Evolutionary conservation across 768 basidiomycete genomes (phyloP).

Genomic region (Lactarius evosmus): DNA sequence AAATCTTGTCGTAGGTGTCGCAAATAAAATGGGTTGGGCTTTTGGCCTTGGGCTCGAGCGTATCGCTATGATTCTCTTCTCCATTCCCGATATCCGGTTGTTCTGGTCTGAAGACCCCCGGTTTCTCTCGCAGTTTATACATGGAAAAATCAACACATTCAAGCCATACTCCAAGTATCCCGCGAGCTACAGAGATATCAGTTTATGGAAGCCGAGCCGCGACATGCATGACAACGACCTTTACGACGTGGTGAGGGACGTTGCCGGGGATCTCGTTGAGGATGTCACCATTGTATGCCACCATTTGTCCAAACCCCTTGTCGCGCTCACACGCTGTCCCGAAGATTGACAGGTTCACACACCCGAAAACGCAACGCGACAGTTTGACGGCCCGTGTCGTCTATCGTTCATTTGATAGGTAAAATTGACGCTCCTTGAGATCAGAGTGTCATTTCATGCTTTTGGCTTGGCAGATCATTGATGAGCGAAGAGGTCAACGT

Average conservation of each 20-base stretch:
- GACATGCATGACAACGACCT: constrained; percentile 94
- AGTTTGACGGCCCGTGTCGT: constrained; percentile 89
- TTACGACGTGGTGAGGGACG: constrained; percentile 90
- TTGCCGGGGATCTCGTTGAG: constrained; percentile 90
- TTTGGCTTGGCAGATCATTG: constrained; percentile 54
- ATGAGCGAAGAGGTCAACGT: constrained; percentile 86
- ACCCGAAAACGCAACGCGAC: constrained; percentile 78
- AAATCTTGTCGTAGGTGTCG: constrained; percentile 49
- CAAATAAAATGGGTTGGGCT: constrained; percentile 91
- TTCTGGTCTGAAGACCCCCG: constrained; percentile 93
- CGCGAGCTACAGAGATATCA: constrained; percentile 88
- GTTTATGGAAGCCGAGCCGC: constrained; percentile 74
- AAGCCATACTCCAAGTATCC: constrained; percentile 92
- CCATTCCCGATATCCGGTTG: constrained; percentile 94
- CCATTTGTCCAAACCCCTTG: background rate
- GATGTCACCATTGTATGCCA: constrained; percentile 74
- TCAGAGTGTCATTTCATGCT: constrained; percentile 6
- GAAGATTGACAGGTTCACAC: constrained; percentile 87
- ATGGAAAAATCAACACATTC: constrained; percentile 77
- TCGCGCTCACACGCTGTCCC: constrained; percentile 15
- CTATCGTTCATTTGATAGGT: constrained; percentile 97
- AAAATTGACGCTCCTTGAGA: constrained; percentile 21
- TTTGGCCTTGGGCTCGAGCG: constrained; percentile 96
- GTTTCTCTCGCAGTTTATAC: constrained; percentile 82
- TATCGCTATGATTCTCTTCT: constrained; percentile 96